Evolutionary conservation across 2,329 filamentous ascomycete species (phyloP).

Genomic region (Microdochium nivale): DNA sequence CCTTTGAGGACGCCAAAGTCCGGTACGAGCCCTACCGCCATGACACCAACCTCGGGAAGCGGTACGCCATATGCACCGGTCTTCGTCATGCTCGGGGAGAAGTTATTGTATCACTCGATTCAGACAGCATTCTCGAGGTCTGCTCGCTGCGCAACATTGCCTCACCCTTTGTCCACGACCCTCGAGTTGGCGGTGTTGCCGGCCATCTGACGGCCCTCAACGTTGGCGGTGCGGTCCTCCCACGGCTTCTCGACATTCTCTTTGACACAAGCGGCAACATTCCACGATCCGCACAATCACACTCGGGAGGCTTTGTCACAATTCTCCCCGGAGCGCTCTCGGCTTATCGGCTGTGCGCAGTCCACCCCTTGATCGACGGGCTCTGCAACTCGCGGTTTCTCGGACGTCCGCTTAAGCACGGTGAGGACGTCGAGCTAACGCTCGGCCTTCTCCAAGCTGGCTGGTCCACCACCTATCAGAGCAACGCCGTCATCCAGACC

Average conservation of each 20-base stretch:
- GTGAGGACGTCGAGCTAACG: conserved; percentile 1
- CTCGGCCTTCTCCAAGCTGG: conserved; percentile 1
- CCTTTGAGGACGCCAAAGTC: neutral
- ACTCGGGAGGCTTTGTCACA: conserved; percentile 1
- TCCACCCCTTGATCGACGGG: neutral
- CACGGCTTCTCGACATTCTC: conserved; percentile 1
- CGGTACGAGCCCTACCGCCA: neutral
- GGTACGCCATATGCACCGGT: conserved; percentile 1
- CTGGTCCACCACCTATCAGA: conserved; percentile 1
- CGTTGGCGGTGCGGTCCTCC: neutral
- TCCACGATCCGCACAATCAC: conserved; percentile 1
- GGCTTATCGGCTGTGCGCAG: neutral
- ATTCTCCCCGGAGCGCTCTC: conserved; percentile 2
- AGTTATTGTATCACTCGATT: conserved; percentile 1
- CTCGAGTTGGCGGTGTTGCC: conserved; percentile 1
- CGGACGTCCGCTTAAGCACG: conserved; percentile 1
- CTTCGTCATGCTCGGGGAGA: neutral
- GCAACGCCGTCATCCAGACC: conserved; percentile 1
- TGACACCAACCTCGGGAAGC: neutral
- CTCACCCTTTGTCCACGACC: neutral
- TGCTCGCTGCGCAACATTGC: conserved; percentile 1
- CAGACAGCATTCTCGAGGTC: neutral
- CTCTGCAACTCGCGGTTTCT: neutral
- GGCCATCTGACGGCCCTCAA: conserved; percentile 1
- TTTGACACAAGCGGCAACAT: conserved; percentile 1